Base-by-base conservation (phyloP, 2,329 filamentous ascomycete species). In the Sporothrix humicola region DNA sequence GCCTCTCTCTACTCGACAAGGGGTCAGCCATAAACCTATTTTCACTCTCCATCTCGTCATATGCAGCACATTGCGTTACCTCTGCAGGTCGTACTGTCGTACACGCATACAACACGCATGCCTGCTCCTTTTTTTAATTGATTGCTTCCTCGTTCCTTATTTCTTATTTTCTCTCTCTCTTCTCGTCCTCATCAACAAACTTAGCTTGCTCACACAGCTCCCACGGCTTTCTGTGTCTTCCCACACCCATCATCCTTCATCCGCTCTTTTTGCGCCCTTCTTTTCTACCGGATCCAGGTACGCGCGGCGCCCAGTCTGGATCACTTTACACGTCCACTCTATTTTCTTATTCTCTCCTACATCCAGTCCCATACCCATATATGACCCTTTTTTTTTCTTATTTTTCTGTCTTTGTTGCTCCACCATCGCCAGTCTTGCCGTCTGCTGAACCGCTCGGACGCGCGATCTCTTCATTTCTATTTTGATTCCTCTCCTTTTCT, bases 251-350 rank as follows among this genome's bases (percentile, higher is more conserved):
- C 54, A 20, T 50, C 69, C 44, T 58, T 46, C 50, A 8, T 71
- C 56, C 23, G 54, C 54, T 61, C 44, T 46, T 71, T 50, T 56
- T 54, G 50, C 61, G 31, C 66, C 66, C 4, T 54, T 56, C 48
- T 69, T 50, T 52, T 54, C 48, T 54, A 54, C 66, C 66, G 66
- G 66, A 42, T 68, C 71, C 61, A 72, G 59, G 71, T 72, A 72
- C 71, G 71, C 71, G 71, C 61, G 61, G 71, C 61, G 71, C 63
- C 66, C 66, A 52, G 66, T 69, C 61, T 68, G 9, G 13, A 13
- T 48, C 44, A 72, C 20, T 72, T 42, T 69, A 72, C 50, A 46
- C 63, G 20, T 26, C 23, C 3, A 26, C 65, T 73, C 12, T 54
- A 42, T 26, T 68, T 48, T 26, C 59, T 48, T 44, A 3, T 50